Base-by-base conservation (phyloP, 441 rosid species). In the Erysimum cheiri region DNA sequence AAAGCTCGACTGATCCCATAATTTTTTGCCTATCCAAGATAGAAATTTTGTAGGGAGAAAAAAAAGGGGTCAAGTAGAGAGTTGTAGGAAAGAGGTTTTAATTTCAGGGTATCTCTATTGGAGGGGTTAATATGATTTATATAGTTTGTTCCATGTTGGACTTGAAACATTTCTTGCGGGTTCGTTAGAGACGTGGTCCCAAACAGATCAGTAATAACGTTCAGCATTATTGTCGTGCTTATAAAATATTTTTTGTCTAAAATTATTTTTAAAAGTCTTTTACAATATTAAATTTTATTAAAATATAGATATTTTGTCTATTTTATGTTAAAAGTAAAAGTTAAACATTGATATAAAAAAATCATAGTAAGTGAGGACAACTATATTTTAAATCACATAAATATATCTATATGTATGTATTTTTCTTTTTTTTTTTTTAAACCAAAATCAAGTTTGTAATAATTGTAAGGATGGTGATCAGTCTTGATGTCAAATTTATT, bases 151-250 rank as follows among this genome's bases (percentile, higher is more conserved):
- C 19, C 6, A 10, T 50, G 7, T 14, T 43, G 28, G 6, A 31
- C 39, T 2, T n/a, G n/a, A n/a, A 4, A 48, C 58, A 53, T 37
- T 64, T 8, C 8, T 49, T 26, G 24, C 8, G 29, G 37, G 53
- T 43, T 48, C 4, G 22, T 13, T 31, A 36, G 35, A 59, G 11
- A 6, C 19, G n/a, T 63, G 12, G 64, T 62, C 67, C 33, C 17
- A 36, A 35, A 28, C 9, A 24, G 33, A 7, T 22, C 64, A 58
- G 7, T 58, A 57, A 9, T 32, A 33, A 11, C 47, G 47, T 49
- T 36, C 13, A n/a, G 15, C 33, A 3, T 49, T 43, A 12, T 32
- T 17, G 11, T 9, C 48, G 47, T 35, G 19, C 48, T 19, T 31
- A 4, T 14, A 15, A 4, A 56, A 56, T 5, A n/a, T 8, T 12